These are phyloP conservation scores for Skeletonema menzelii DNA, from an alignment of 108 stramenopile genomes.

Conservation along the genomic window DNA sequence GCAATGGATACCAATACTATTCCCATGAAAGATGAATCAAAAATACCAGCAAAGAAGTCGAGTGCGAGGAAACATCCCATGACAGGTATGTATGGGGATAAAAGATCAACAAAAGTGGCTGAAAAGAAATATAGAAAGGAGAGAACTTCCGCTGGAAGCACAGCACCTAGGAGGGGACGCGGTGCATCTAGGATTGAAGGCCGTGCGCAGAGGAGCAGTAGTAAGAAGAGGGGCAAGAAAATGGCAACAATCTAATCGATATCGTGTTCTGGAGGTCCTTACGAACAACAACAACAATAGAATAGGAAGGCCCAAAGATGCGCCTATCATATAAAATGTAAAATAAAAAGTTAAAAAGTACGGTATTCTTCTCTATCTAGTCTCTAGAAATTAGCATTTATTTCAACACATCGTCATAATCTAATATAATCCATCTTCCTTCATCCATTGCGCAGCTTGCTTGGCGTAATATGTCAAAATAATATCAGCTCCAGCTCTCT, in stretches of 20 bases:
- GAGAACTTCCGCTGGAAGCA: neutral
- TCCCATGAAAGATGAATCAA: slow-evolving; percentile 31
- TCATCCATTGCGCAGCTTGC: slow-evolving; percentile 94
- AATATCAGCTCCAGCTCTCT: slow-evolving; percentile 97
- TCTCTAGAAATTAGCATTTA: neutral
- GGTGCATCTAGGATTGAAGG: slow-evolving; percentile 15
- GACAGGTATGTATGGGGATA: slow-evolving; percentile 27
- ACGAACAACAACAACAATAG: too few relatives aligned
- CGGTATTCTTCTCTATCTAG: neutral
- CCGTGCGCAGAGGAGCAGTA: slow-evolving; percentile 34
- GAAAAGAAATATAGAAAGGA: slow-evolving; percentile 21
- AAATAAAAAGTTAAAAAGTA: neutral
- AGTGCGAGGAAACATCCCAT: slow-evolving; percentile 18
- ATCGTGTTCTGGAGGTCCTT: too few relatives aligned
- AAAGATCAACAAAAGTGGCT: slow-evolving; percentile 28
- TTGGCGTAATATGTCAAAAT: slow-evolving; percentile 99
- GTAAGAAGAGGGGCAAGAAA: slow-evolving; percentile 29
- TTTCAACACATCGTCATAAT: neutral
- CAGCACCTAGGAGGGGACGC: slow-evolving; percentile 9
- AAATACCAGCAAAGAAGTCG: slow-evolving; percentile 41
- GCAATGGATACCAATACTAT: slow-evolving; percentile 11
- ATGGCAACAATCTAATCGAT: slow-evolving; percentile 1
- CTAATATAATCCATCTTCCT: slow-evolving; percentile 84
- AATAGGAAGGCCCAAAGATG: neutral
- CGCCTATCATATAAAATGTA: neutral